These are phyloP conservation scores for Auxenochlorella protothecoides DNA, from an alignment of 139 green algal genomes.

Conservation along the genomic window DNA sequence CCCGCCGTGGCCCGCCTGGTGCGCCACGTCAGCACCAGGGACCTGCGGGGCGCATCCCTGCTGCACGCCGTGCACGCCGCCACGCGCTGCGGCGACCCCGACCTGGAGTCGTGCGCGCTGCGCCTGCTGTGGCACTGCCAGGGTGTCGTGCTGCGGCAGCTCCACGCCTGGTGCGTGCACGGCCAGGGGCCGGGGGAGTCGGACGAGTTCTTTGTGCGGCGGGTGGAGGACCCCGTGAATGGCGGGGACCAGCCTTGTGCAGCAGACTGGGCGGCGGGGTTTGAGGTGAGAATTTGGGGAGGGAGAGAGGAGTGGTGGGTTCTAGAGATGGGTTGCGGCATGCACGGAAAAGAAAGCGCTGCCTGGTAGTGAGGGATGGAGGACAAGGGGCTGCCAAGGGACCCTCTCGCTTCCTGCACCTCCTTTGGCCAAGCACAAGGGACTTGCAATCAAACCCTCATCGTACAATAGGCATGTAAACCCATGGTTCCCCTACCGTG, in stretches of 20 bases:
- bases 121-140: slow-evolving; percentile 82
- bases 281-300: slow-evolving; percentile 18
- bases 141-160: slow-evolving; percentile 71
- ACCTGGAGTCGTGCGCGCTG: slow-evolving; percentile 51
- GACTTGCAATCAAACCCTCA: no score
- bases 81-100: slow-evolving; percentile 47
- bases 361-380: no score
- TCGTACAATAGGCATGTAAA: no score
- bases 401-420: no score
- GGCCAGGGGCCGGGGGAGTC: slow-evolving; percentile 59
- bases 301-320: no score
- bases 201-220: slow-evolving; percentile 78
- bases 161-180: slow-evolving; percentile 78
- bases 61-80: slow-evolving; percentile 39
- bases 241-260: neutral
- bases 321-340: no score
- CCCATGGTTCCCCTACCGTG: no score
- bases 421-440: no score
- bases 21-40: slow-evolving; percentile 23
- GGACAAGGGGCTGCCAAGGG: no score
- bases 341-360: no score
- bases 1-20: slow-evolving; percentile 50
- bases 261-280: slow-evolving; percentile 51
- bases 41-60: slow-evolving; percentile 34
- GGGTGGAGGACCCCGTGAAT: neutral